phyloP scores from a whole-genome alignment of 2,329 filamentous ascomycete genomes.

The Beauveria bassiana region DNA sequence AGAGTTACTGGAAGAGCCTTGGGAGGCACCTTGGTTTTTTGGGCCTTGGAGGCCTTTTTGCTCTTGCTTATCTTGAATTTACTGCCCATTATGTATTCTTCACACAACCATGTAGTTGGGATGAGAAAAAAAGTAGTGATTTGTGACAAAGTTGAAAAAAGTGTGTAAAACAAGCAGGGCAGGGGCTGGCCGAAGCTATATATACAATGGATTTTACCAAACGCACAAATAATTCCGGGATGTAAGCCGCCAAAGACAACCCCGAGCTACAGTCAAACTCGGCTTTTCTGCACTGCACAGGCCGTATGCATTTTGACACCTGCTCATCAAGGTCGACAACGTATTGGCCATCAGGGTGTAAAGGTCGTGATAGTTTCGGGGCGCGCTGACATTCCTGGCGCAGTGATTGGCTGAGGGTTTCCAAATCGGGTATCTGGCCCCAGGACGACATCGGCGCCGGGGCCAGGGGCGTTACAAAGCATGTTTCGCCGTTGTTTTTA shows the following conservation, averaged over 20 bases:
- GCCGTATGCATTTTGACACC: not conserved
- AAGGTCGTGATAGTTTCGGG: slow-evolving; percentile 11
- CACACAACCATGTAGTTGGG: no score
- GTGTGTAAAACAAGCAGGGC: not conserved
- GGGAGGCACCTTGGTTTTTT: slow-evolving; percentile 10
- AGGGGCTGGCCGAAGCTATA: not conserved
- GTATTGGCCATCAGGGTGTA: slow-evolving; percentile 8
- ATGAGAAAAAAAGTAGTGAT: not conserved
- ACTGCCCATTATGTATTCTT: not conserved
- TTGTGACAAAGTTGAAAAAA: not conserved
- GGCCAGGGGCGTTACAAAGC: not conserved
- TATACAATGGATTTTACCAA: slow-evolving; percentile 3
- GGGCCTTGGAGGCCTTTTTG: slow-evolving; percentile 10
- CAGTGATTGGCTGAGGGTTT: not conserved
- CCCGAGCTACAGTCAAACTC: not conserved
- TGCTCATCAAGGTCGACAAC: slow-evolving; percentile 9
- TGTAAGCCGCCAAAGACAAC: not conserved
- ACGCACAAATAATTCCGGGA: slow-evolving; percentile 2
- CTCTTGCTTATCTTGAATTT: slow-evolving; percentile 9
- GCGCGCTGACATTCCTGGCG: not conserved
- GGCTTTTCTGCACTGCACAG: not conserved
- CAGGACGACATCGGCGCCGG: not conserved
- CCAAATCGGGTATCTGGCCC: slow-evolving; percentile 2
- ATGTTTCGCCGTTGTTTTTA: not conserved
- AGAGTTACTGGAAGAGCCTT: slow-evolving; percentile 48